These are phyloP conservation scores for Fomitopsis pinicola DNA, from an alignment of 1,284 basidiomycete genomes.

Conservation along the genomic window DNA sequence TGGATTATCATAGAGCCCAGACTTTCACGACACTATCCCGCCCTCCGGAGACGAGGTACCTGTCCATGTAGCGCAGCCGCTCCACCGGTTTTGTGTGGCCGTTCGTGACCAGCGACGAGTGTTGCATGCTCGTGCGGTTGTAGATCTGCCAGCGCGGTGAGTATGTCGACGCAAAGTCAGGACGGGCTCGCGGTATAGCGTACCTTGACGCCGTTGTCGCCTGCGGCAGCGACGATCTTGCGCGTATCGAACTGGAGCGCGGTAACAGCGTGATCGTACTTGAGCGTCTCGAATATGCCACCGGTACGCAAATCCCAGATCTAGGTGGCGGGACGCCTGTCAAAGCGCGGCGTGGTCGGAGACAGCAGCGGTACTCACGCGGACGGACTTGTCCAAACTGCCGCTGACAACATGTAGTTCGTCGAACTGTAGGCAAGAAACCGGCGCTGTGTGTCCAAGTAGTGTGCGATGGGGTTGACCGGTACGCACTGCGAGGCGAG, in stretches of 20 bases:
- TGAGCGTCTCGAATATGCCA: conserved; percentile 82
- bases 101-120: conserved; percentile 81
- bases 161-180: not conserved
- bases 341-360: conserved; percentile 4
- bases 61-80: conserved; percentile 92
- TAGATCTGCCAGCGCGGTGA: conserved; percentile 61
- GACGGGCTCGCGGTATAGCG: conserved; percentile 7
- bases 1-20: conserved; percentile 76
- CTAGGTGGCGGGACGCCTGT: conserved; percentile 33
- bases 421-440: conserved; percentile 97
- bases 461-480: conserved; percentile 95
- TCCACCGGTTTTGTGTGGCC: conserved; percentile 93
- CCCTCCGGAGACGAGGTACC: conserved; percentile 90
- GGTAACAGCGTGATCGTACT: conserved; percentile 90
- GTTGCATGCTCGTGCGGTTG: conserved; percentile 92
- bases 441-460: conserved; percentile 89
- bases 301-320: conserved; percentile 98
- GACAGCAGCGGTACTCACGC: conserved; percentile 47
- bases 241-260: conserved; percentile 93
- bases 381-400: conserved; percentile 89
- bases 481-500: conserved; percentile 74
- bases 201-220: conserved; percentile 92
- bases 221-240: conserved; percentile 91
- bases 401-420: conserved; percentile 92
- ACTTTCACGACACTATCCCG: conserved; percentile 89